phyloP scores from a whole-genome alignment of 2,329 filamentous ascomycete genomes.

The Pyrenophora tritici-repentis region DNA sequence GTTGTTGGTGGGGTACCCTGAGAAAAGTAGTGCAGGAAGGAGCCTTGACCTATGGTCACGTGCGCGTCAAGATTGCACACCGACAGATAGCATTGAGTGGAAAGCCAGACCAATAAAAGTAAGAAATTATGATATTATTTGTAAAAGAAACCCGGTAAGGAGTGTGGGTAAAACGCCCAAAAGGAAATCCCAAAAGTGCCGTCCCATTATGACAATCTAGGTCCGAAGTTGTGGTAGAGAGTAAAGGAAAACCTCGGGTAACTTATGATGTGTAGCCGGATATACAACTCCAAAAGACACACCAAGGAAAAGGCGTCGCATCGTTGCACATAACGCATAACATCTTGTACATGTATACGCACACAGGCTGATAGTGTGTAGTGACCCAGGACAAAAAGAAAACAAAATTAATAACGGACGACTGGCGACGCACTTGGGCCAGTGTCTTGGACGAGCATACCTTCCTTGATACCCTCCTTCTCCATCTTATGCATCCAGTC shows the following conservation, averaged over 20 bases:
- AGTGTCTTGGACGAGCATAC: slow-evolving; percentile 43
- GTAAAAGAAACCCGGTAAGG: neutral
- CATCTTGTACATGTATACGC: slow-evolving; percentile 12
- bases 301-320: neutral
- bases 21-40: neutral
- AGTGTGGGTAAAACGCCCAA: neutral
- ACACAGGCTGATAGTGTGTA: neutral
- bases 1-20: neutral
- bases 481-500: slow-evolving; percentile 52
- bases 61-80: neutral
- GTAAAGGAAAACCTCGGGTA: neutral
- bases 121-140: no score
- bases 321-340: slow-evolving; percentile 27
- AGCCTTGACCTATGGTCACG: neutral
- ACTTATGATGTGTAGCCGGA: slow-evolving; percentile 1
- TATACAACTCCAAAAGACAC: slow-evolving; percentile 1
- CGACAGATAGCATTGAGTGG: neutral
- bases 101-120: no score
- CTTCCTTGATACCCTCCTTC: slow-evolving; percentile 48
- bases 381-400: neutral
- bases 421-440: slow-evolving; percentile 33
- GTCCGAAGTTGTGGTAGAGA: neutral
- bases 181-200: neutral
- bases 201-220: neutral
- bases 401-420: slow-evolving; percentile 37